Evolutionary conservation across 2,329 filamentous ascomycete species (phyloP).

Genomic region (Microdochium nivale): DNA sequence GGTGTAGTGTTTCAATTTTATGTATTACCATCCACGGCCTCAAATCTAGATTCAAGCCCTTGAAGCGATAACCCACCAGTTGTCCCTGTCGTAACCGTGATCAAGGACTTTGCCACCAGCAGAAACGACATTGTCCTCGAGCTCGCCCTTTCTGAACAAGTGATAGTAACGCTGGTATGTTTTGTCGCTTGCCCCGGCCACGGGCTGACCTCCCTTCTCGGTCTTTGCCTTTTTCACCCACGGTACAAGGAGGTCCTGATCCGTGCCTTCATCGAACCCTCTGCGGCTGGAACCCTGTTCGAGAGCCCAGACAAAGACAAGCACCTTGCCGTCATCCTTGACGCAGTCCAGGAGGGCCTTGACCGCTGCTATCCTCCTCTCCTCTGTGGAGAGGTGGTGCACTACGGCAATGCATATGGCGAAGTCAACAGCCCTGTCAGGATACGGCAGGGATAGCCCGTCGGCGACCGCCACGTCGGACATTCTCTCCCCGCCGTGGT

Average conservation of each 20-base stretch:
- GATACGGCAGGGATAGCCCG: conserved; percentile 75
- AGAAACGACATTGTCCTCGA: conserved; percentile 67
- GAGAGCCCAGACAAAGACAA: conserved; percentile 92
- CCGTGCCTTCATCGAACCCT: conserved; percentile 76
- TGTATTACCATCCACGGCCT: background rate
- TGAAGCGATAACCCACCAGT: conserved; percentile 85
- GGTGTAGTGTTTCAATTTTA: background rate
- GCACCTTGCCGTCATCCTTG: conserved; percentile 48
- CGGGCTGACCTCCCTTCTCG: conserved; percentile 8
- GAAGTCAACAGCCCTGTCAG: conserved; percentile 56
- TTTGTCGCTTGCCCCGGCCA: conserved; percentile 21
- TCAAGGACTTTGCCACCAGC: conserved; percentile 71
- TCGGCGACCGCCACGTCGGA: conserved; percentile 74
- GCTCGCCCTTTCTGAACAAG: conserved; percentile 76
- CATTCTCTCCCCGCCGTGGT: conserved; percentile 25
- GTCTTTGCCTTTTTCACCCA: conserved; percentile 55
- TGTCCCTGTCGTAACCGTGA: conserved; percentile 90
- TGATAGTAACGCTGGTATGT: conserved; percentile 92
- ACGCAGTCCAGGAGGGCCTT: conserved; percentile 62
- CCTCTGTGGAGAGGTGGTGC: conserved; percentile 79
- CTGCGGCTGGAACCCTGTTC: conserved; percentile 82
- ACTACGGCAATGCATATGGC: conserved; percentile 90
- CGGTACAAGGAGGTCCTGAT: conserved; percentile 90
- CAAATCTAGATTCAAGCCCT: background rate
- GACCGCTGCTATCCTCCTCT: conserved; percentile 65